Evolutionary conservation across 805 yeast species (phyloP), one percentile per base, ranked within the genome.

Genomic region (Hanseniaspora thailandica): DNA sequence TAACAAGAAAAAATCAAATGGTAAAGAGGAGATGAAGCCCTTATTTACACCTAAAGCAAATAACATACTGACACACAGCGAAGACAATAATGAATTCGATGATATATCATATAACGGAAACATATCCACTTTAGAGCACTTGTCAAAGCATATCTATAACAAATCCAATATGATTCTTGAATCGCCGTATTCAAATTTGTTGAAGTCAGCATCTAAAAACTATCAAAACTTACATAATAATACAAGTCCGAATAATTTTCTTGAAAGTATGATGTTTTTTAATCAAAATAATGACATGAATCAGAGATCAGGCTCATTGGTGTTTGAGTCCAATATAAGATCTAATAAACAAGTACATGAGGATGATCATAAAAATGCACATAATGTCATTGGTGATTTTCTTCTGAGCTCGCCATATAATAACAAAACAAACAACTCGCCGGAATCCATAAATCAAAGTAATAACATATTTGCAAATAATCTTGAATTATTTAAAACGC

Each of bases 241-340:
- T 26, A 4, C 31, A 9, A 43, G 46, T 30, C 46, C 46, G 4
- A 20, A 31, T 10, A 43, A 43, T 30, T 19, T 30, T 7, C n/a
- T 43, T n/a, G 46, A 43, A 13, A 43, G 35, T 7, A 9, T 43
- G 17, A 43, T 43, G 46, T 43, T 43, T 43, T 28, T 9, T n/a
- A 43, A 30, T 19, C 46, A 43, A 19, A 8, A 26, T 12, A 6
- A 8, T 5, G 46, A 43, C 10, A 8, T 20, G 25, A 17, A 26
- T 8, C 46, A 43, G n/a, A 30, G 35, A 43, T 20, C 46, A 2
- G 35, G 46, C 3, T 38, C 51, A 1, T n/a, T 33, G 28, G 35
- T 33, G 5, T 48, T 48, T 33, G 52, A 48, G 10, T 48, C 52
- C n/a, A 48, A 48, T 33, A 5, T 48, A 30, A 48, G 52, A 34